phyloP scores from a whole-genome alignment of 225 moss, liverwort and hornwort genomes.

The Antitrichia curtipendula region DNA sequence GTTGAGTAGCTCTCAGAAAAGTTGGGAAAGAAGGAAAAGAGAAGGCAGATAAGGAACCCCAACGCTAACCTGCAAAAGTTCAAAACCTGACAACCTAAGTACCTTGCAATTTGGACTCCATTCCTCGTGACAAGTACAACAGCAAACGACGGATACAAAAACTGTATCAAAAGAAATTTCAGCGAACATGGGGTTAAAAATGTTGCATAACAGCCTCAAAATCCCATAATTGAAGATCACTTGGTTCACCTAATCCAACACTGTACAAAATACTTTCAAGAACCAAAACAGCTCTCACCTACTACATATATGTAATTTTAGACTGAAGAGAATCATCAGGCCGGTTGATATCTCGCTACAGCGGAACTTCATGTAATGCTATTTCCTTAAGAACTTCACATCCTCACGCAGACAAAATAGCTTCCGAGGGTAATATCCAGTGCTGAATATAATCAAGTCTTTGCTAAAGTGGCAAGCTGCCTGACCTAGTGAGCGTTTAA shows the following conservation, averaged over 20 bases:
- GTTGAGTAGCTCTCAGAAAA: conserved; percentile 23
- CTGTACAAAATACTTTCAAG: neutral
- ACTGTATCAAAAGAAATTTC: neutral
- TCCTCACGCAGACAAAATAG: neutral
- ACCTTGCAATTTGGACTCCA: neutral
- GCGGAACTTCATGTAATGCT: neutral
- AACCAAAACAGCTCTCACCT: neutral
- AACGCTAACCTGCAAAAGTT: conserved; percentile 43
- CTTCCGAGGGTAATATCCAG: neutral
- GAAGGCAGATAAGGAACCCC: conserved; percentile 15
- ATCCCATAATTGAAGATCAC: neutral
- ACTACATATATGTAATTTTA: neutral
- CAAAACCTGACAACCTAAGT: conserved; percentile 24
- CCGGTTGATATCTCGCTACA: neutral
- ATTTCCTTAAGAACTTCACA: neutral
- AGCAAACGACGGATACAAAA: neutral
- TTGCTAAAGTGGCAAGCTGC: neutral
- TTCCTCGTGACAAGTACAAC: neutral
- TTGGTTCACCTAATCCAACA: neutral
- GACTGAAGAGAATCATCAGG: neutral
- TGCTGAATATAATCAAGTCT: neutral
- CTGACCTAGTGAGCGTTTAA: neutral
- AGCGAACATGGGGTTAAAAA: neutral
- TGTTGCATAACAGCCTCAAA: conserved; percentile 1
- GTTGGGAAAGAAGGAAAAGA: conserved; percentile 14